Conservation (phyloP, 371 early-diverging fungal genomes). For the Basidiobolus meristosporus region DNA sequence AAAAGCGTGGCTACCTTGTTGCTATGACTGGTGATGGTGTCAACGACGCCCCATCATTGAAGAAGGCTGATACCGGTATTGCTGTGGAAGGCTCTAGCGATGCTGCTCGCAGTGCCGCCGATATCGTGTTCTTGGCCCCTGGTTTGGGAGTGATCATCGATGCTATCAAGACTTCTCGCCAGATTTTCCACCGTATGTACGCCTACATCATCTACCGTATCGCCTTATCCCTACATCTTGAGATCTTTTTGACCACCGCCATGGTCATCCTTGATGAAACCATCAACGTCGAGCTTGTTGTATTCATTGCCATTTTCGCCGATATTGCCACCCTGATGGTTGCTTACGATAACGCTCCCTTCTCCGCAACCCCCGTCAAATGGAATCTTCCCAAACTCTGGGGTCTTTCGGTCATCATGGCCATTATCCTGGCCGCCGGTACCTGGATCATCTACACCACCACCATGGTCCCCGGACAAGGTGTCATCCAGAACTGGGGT, state of each 20-base stretch:
- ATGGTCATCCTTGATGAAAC: neutral
- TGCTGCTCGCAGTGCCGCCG: constrained; percentile 48
- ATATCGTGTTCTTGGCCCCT: too few relatives aligned
- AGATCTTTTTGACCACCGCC: too few relatives aligned
- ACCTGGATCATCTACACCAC: neutral
- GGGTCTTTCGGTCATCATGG: constrained; percentile 5
- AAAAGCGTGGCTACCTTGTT: constrained; percentile 55
- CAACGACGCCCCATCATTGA: constrained; percentile 88
- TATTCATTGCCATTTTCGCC: neutral
- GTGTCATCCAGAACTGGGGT: constrained; percentile 2
- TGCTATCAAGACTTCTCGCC: too few relatives aligned
- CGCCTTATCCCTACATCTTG: neutral
- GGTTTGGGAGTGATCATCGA: too few relatives aligned
- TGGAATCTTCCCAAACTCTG: constrained; percentile 8
- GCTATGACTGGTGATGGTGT: constrained; percentile 89
- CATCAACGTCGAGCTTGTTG: neutral
- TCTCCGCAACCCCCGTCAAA: constrained; percentile 6
- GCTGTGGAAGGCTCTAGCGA: constrained; percentile 63
- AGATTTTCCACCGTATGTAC: too few relatives aligned
- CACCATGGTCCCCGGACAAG: neutral
- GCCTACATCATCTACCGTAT: neutral
- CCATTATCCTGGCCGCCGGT: constrained; percentile 6
- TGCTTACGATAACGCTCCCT: constrained; percentile 9
- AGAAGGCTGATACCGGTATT: constrained; percentile 63
- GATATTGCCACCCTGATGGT: neutral